Percentiles rank a stretch among this genome's conserved stretches.
phyloP scores from a whole-genome alignment of 441 rosid species.

The Mallotus japonicus region DNA sequence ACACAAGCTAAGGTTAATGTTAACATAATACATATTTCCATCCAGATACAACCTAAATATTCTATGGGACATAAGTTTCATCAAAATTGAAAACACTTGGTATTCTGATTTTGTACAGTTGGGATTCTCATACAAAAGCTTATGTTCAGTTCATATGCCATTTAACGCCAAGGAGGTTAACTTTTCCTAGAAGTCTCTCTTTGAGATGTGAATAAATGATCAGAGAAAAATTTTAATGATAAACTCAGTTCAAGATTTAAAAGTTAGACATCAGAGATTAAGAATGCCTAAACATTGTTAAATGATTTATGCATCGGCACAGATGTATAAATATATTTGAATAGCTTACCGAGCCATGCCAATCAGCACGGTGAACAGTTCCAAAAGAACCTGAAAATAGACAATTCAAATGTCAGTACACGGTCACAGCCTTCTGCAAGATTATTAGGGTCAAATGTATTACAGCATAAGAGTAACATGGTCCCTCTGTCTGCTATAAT shows the following conservation, averaged over 20 bases:
- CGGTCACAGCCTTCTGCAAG: constrained; percentile 18
- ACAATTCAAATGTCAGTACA: constrained; percentile 27
- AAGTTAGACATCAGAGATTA: constrained; percentile 4
- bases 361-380: constrained; percentile 96
- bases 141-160: background rate
- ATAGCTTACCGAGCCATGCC: constrained; percentile 95
- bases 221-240: background rate
- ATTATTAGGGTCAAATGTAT: background rate
- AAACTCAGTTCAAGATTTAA: background rate
- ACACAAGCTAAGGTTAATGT: background rate
- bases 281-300: constrained; percentile 1
- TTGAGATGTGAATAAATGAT: constrained; percentile 6
- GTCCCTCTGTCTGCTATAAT: constrained; percentile 3
- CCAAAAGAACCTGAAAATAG: constrained; percentile 96
- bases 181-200: background rate
- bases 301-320: background rate
- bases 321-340: background rate
- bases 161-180: background rate
- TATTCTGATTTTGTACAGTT: background rate
- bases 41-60: background rate
- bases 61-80: background rate
- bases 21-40: background rate
- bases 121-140: background rate
- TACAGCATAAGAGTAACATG: constrained; percentile 14
- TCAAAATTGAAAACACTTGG: background rate